Conservation (phyloP, 441 rosid genomes). For the Pelargonium myrrhifolium region DNA sequence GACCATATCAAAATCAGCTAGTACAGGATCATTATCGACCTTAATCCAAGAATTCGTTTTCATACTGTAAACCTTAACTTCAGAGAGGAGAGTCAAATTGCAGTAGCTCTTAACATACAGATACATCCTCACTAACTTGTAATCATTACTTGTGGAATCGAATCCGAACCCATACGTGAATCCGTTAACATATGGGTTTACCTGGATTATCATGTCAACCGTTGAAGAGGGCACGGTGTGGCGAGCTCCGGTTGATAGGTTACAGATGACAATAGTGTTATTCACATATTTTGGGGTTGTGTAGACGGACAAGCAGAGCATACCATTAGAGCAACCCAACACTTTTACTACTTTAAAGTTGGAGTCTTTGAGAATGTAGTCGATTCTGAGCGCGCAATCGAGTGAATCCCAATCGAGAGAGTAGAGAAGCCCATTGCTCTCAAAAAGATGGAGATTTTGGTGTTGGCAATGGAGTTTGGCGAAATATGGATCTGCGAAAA, state of each 20-base stretch:
- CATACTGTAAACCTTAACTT: too few relatives aligned
- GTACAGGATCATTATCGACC: too few relatives aligned
- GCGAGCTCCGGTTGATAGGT: neutral
- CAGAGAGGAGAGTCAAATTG: too few relatives aligned
- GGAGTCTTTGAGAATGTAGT: neutral
- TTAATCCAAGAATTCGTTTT: too few relatives aligned
- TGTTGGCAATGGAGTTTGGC: neutral
- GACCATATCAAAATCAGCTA: too few relatives aligned
- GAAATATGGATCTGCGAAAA: neutral
- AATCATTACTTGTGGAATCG: neutral
- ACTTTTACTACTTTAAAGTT: neutral
- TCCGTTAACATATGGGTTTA: neutral
- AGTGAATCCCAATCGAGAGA: neutral
- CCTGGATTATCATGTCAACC: too few relatives aligned
- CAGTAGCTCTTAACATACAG: too few relatives aligned
- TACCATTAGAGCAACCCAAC: neutral
- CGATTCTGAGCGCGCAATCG: constrained; percentile 1
- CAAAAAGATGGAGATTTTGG: neutral
- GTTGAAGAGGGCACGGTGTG: neutral
- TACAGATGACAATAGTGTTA: neutral
- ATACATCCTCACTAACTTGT: neutral
- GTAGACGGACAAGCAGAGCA: neutral
- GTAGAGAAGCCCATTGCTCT: too few relatives aligned
- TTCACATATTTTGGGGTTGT: neutral
- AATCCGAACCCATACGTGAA: neutral